Evolutionary conservation across 306 rosid genomes (phyloP), one percentile per base, ranked within the genome.

Genomic region (Clitoria ternatea): DNA sequence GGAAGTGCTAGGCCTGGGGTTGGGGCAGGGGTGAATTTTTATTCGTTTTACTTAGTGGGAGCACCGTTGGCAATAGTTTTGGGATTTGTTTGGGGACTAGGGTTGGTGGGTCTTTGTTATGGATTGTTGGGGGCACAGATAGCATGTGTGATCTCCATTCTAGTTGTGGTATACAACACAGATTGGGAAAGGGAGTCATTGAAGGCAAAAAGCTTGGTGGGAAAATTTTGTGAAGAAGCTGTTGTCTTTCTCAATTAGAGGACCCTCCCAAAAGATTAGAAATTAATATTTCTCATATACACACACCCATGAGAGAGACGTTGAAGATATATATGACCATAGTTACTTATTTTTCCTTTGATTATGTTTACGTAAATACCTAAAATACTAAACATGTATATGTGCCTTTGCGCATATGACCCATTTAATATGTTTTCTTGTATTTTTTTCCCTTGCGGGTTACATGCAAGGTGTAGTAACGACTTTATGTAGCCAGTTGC

Each of bases 1-100:
- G 94, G 94, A 12, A 88, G 85, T 75, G 94, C 90, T 4, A 81
- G 94, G 76, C 88, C 94, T 1, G 90, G 90, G 12, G 57, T 82
- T 35, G 94, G 90, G 10, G 94, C 89, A 0, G 82, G 66, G 4
- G 81, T 88, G 4, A 85, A 88, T 66, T 83, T 88, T 26, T 85
- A 62, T 7, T 82, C 94, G 1, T 88, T 88, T 59, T 88, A 88
- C 76, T 22, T 88, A 72, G 94, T 85, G 76, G 94, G 94, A 9
- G 94, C 90, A 8, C 94, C 90, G 2, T 64, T 88, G 67, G 90
- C 80, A 0, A 39, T 88, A 14, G 60, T 83, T 13, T 72, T 82
- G 82, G 94, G 70, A 2, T 85, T 88, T 73, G 66, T 79, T 54
- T 81, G 81, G 78, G 37, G 67, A 43, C 45, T 80, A 53, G 91